Conservation (phyloP, 345 rosid species). For the Boechera retrofracta region DNA sequence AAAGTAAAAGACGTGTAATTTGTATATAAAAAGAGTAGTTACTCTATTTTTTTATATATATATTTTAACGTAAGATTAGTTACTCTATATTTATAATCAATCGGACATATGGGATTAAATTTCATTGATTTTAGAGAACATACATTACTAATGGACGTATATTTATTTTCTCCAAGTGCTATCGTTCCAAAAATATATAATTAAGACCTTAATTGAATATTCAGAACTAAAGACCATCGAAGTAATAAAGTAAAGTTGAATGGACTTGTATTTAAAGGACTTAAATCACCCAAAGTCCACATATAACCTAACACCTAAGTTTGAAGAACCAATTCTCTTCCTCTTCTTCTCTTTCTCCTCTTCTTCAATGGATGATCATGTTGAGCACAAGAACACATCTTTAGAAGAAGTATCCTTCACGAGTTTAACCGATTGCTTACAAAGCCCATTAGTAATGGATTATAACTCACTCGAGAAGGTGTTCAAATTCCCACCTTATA, state of each 20-base stretch:
- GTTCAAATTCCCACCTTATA: slow-evolving; percentile 27
- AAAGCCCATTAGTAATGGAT: slow-evolving; percentile 39
- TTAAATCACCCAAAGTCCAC: slow-evolving; percentile 44
- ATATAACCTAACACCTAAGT: slow-evolving; percentile 33
- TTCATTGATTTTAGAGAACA: not conserved
- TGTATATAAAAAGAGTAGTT: not conserved
- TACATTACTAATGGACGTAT: not conserved
- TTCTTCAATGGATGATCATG: slow-evolving; percentile 27
- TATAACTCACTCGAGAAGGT: slow-evolving; percentile 38
- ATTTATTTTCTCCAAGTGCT: not conserved
- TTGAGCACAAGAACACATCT: slow-evolving; percentile 33
- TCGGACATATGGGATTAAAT: not conserved
- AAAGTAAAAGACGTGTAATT: not conserved
- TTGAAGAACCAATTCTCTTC: slow-evolving; percentile 18
- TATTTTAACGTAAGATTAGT: not conserved
- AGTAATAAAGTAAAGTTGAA: slow-evolving; percentile 32
- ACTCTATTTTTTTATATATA: too few relatives aligned
- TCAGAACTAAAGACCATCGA: slow-evolving; percentile 19
- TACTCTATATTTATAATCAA: not conserved
- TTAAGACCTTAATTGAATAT: slow-evolving; percentile 16
- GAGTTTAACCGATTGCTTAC: slow-evolving; percentile 40
- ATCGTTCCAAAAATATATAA: not conserved
- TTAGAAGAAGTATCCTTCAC: slow-evolving; percentile 32
- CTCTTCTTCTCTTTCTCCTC: slow-evolving; percentile 3
- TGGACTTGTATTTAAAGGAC: slow-evolving; percentile 46